A percentile compares a stretch with the other conserved stretches of the same genome.
These are phyloP conservation scores for Sphaceloma murrayae DNA, from an alignment of 2,329 filamentous ascomycete species.

Conservation along the genomic window DNA sequence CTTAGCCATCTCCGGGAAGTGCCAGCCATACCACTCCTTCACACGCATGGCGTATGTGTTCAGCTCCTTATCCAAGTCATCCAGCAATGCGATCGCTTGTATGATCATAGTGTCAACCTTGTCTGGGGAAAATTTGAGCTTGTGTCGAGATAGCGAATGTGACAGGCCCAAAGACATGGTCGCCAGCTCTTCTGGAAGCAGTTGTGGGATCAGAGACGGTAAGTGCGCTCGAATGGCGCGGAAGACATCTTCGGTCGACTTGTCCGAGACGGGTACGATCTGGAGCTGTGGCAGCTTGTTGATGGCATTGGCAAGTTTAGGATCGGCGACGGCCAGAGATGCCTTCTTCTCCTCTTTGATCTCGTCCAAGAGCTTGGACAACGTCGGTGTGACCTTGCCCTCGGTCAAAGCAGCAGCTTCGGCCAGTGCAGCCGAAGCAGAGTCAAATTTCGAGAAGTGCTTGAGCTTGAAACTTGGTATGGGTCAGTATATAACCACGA, in stretches of 20 bases:
- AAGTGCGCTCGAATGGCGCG: conserved; percentile 89
- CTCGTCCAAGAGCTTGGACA: conserved; percentile 70
- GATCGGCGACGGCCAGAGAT: conserved; percentile 85
- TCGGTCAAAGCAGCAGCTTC: conserved; percentile 84
- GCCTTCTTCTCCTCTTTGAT: conserved; percentile 98
- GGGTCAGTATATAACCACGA: background rate
- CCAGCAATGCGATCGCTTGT: conserved; percentile 84
- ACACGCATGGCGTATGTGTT: conserved; percentile 99
- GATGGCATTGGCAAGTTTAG: conserved; percentile 83
- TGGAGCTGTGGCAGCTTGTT: conserved; percentile 82
- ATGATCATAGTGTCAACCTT: conserved; percentile 99
- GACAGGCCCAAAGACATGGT: conserved; percentile 95
- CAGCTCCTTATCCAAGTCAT: conserved; percentile 96
- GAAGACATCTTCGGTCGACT: conserved; percentile 77
- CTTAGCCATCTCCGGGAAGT: conserved; percentile 96
- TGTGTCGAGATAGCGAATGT: conserved; percentile 92
- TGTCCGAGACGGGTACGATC: conserved; percentile 74
- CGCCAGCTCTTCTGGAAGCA: conserved; percentile 74
- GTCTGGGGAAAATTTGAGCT: conserved; percentile 96
- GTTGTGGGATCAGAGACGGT: conserved; percentile 78
- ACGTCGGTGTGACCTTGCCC: conserved; percentile 75
- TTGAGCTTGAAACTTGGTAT: conserved; percentile 65
- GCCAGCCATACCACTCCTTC: conserved; percentile 99
- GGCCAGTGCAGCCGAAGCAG: conserved; percentile 77
- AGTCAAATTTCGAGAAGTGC: conserved; percentile 95